These are phyloP conservation scores for Aspergillus fijiensis DNA, from an alignment of 2,329 filamentous ascomycete species.

Conservation along the genomic window DNA sequence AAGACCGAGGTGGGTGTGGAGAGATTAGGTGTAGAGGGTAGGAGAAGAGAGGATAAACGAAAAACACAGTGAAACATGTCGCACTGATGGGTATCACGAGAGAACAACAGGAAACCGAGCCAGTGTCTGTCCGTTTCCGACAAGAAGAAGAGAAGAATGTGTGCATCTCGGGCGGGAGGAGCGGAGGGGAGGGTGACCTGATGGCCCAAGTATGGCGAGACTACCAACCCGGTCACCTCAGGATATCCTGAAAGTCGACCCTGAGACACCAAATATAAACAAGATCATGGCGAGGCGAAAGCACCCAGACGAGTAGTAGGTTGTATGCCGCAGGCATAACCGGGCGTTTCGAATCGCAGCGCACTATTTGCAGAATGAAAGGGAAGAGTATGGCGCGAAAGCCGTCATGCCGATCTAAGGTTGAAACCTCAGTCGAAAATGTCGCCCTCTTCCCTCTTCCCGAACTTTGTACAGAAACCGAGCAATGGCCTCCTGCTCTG, in stretches of 20 bases:
- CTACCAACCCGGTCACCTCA: not conserved
- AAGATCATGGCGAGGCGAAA: not conserved
- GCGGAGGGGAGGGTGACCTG: not conserved
- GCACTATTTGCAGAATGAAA: not conserved
- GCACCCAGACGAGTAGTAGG: not conserved
- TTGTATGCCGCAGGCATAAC: not conserved
- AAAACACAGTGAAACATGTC: conserved; percentile 12
- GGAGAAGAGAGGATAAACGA: not conserved
- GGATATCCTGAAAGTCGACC: not conserved
- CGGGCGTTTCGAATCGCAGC: not conserved
- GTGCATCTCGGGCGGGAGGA: not conserved
- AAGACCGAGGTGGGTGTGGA: not conserved
- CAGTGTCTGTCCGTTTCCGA: not conserved
- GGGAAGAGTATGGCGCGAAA: not conserved
- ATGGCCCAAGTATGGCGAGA: not conserved
- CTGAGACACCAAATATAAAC: not conserved
- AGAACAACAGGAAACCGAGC: conserved; percentile 5
- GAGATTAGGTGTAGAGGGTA: not conserved
- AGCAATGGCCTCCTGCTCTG: conserved; percentile 50
- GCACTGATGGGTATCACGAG: conserved; percentile 33
- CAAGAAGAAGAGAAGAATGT: not conserved
- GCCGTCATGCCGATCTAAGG: conserved; percentile 26
- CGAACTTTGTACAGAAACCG: conserved; percentile 50
- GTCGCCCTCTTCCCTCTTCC: conserved; percentile 43
- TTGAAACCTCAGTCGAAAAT: conserved; percentile 45